Evolutionary conservation across 2,329 filamentous ascomycete species (phyloP), one percentile per base, ranked within the genome.

Genomic region (Aureobasidium melanogenum): DNA sequence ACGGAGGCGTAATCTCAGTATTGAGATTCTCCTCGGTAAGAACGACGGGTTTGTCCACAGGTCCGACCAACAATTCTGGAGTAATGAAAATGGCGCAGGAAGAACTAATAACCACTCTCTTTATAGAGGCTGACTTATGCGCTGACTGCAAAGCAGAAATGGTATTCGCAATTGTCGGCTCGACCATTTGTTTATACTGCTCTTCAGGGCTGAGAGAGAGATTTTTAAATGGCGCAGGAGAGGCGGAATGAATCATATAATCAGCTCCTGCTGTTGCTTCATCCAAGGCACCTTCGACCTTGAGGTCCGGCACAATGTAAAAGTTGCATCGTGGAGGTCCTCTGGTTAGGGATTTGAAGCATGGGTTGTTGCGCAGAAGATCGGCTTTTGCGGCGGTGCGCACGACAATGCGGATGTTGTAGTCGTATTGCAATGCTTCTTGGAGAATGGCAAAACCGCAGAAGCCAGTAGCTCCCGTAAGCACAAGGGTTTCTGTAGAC

Each of bases 31-130:
- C 62, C 6, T 64, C 64, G 1, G 30, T 55, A 61, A 63, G 55
- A 10, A 57, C 36, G 3, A 63, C 59, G 52, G 39, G 62, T 8
- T 54, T 24, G 7, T 63, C 59, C 15, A 57, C 58, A 32, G 50
- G 48, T 2, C 38, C 55, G 26, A 41, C 26, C 17, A 61, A 41
- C 14, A 62, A 36, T 15, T 63, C 44, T 30, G 65, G 50, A 10
- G 63, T 61, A 8, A 65, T 62, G 19, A 68, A 61, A 32, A 67
- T 62, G 30, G 65, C 62, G 46, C 65, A 62, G 39, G 66, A 69
- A 19, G 65, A 66, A 14, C 77, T 79, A 54, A 80, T 75, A 19
- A 79, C 73, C 9, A 80, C 66, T 15, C 74, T 70, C 60, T 72
- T 69, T n/a, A 80, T 69, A 0, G 66, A 70, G 1, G 66, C 63